Evolutionary conservation across 495 filamentous ascomycete genomes (phyloP), one percentile per base, ranked within the genome.

Genomic region (Talaromyces nanjingensis): DNA sequence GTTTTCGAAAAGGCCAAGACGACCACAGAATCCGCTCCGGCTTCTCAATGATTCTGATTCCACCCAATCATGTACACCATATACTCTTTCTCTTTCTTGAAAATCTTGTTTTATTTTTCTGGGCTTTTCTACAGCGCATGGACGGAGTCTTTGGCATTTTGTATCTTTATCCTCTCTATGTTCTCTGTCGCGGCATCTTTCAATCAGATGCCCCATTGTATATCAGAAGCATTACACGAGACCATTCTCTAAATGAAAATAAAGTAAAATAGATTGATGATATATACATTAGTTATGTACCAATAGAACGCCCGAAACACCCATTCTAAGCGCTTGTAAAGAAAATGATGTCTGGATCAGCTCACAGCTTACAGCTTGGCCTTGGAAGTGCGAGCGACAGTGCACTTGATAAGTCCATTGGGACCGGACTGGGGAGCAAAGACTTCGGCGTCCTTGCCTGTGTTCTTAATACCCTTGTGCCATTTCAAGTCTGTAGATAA

Each of bases 391-490:
- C 94, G 87, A 42, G 85, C 84, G 52, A 98, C 92, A 33, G 91
- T 96, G 80, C 92, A 96, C 74, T 96, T 89, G 81, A 98, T 98
- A 65, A 98, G 83, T 52, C 94, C 94, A 72, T 97, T 98, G 56
- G 94, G 94, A 67, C 89, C 83, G 7, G 89, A 89, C 77, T 98
- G 94, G 18, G 94, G 94, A 31, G 90, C 93, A 73, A 91, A 98
- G 52, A 98, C 94, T 73, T 96, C 92, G 63, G 94, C 94, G 65
- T 98, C 88, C 79, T 92, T 91, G 79, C 94, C 94, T 9, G 91
- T 98, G 78, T 98, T 98, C 83, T 97, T 91, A 71, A 91, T 70
- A 25, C 92, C 93, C 78, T 97, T 96, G 83, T 97, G 91, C 94
- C 94, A 98, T 79, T 87, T 91, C 69, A 98, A 76, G 72, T 96